Evolutionary conservation across 441 rosid genomes (phyloP).

Genomic region (Eruca vesicaria): DNA sequence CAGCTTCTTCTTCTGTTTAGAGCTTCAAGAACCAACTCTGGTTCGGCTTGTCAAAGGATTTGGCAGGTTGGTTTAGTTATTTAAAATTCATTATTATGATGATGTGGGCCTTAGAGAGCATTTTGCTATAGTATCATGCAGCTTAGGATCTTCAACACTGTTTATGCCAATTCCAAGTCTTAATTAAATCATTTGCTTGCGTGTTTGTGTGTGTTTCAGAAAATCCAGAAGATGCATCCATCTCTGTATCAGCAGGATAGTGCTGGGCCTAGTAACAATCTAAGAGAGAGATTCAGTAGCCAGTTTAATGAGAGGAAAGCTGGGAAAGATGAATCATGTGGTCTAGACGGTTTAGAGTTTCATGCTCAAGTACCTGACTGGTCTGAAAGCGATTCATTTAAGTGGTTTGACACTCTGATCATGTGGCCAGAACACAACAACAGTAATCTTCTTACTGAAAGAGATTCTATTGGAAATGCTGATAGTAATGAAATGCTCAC

Average conservation of each 20-base stretch:
- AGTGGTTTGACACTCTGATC: conserved; percentile 69
- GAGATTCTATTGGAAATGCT: conserved; percentile 75
- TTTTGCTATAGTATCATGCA: no score
- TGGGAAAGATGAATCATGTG: conserved; percentile 19
- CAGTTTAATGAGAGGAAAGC: conserved; percentile 22
- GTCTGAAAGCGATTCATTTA: conserved; percentile 58
- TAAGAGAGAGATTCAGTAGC: conserved; percentile 66
- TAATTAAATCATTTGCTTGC: conserved; percentile 20
- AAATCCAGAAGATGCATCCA: conserved; percentile 78
- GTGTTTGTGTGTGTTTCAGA: conserved; percentile 40
- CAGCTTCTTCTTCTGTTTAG: conserved; percentile 64
- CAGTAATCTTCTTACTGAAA: conserved; percentile 48
- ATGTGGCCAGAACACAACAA: conserved; percentile 65
- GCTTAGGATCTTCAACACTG: no score
- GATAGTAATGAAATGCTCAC: not conserved
- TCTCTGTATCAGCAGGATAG: conserved; percentile 63
- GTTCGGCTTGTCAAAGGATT: conserved; percentile 31
- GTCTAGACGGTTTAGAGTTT: conserved; percentile 60
- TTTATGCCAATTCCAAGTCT: conserved; percentile 12
- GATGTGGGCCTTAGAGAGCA: no score
- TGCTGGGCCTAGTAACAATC: conserved; percentile 61
- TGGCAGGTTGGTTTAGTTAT: conserved; percentile 51
- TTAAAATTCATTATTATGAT: not conserved
- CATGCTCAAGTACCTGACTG: conserved; percentile 80
- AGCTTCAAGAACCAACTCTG: conserved; percentile 43